Evolutionary conservation across 192 early-diverging fungal species (phyloP).

Genomic region (Backusella mclennaniae): DNA sequence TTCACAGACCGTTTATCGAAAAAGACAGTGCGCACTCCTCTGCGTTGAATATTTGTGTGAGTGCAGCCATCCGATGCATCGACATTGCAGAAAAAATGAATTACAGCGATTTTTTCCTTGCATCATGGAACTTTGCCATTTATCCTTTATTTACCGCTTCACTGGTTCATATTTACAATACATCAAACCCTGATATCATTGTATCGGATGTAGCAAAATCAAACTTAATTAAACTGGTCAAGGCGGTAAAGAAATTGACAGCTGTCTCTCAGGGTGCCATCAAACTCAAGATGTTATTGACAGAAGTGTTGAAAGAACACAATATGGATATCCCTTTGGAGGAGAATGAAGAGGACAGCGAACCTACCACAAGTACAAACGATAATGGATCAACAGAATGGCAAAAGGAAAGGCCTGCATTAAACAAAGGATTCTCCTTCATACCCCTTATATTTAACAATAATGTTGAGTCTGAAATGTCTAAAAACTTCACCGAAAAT

Average conservation of each 20-base stretch:
- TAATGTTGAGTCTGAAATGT: not conserved
- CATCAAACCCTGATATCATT: slow-evolving; percentile 18
- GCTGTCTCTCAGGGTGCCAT: slow-evolving; percentile 1
- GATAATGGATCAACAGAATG: not conserved
- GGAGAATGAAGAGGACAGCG: no score
- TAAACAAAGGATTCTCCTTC: not conserved
- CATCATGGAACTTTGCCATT: slow-evolving; percentile 34
- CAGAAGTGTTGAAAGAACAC: not conserved
- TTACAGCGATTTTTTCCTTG: slow-evolving; percentile 25
- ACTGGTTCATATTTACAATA: slow-evolving; percentile 27
- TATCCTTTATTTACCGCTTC: slow-evolving; percentile 32
- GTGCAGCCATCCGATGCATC: slow-evolving; percentile 29
- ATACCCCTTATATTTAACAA: not conserved
- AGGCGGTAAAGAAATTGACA: slow-evolving; percentile 14
- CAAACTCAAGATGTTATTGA: not conserved
- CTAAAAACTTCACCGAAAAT: not conserved
- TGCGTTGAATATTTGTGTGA: slow-evolving; percentile 28
- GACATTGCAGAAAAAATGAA: slow-evolving; percentile 35
- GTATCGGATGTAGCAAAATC: slow-evolving; percentile 16
- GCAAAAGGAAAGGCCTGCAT: not conserved
- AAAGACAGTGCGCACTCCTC: slow-evolving; percentile 17
- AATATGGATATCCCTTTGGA: not conserved
- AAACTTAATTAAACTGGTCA: slow-evolving; percentile 17
- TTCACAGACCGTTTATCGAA: slow-evolving; percentile 55
- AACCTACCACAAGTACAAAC: not conserved